Base-by-base conservation (phyloP, 2,329 filamentous ascomycete species). In the Rhynchosporium graminicola region DNA sequence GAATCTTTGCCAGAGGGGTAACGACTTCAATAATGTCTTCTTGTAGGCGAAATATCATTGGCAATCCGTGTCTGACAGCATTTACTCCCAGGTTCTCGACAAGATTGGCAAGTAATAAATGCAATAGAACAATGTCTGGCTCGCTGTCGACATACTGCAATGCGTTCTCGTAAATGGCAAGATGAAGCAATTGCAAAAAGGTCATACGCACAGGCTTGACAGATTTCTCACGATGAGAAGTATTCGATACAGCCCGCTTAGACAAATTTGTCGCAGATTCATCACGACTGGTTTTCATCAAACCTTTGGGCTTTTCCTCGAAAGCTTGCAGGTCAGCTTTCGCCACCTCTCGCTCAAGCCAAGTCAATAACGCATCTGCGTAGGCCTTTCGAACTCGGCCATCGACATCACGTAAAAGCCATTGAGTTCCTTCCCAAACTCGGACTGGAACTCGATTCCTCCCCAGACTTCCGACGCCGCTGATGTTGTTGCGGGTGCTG, bases 341-440 rank as follows among this genome's bases (percentile, higher is more conserved):
- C 0, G 83, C 88, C 20, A 91, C 90, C 76, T 96, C 92, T n/a
- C 88, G 80, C 61, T 89, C 85, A 58, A 97, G 80, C 92, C 94
- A 99, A 0, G 90, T 90, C 46, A 91, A 76, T 15, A 98, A 76
- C 4, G 92, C 90, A 74, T 96, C 91, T 6, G 88, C 85, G 69
- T 98, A 99, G 0, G 92, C 91, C 73, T 88, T 88, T 59, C 93
- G 86, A 40, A 98, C 92, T 38, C 86, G 82, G 38, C 86, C 86
- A 70, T 93, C 88, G 0, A 86, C 82, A 71, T 97, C 94, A 43
- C 90, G 87, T 26, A 98, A 79, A 50, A 98, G 84, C 91, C 92
- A 97, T 65, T 97, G 92, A 0, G 93, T 97, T n/a, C 91, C 92
- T 75, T 98, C 93, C 95, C 95, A 99, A 0, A 93, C 89, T 60